Conservation (phyloP, 1,139 yeast species). For the Meyerozyma athensensis region DNA sequence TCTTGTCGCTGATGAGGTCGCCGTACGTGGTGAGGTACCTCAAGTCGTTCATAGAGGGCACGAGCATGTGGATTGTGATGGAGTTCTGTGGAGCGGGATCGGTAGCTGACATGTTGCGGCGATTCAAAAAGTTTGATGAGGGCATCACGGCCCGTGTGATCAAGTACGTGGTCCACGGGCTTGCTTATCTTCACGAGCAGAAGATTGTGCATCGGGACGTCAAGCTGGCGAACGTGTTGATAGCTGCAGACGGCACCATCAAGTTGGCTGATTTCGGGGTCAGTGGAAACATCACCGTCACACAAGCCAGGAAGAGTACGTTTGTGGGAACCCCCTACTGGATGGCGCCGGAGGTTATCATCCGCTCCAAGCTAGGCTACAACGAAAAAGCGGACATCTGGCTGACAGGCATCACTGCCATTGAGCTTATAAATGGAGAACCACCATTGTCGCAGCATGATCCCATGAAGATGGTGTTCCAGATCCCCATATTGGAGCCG, state of each 20-base stretch:
- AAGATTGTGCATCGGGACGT: constrained; percentile 80
- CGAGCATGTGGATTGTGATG: constrained; percentile 83
- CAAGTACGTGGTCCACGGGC: constrained; percentile 57
- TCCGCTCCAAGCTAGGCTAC: constrained; percentile 48
- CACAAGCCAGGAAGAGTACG: constrained; percentile 56
- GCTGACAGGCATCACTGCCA: constrained; percentile 82
- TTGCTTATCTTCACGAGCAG: constrained; percentile 67
- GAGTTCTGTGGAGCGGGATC: constrained; percentile 93
- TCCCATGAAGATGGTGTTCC: constrained; percentile 70
- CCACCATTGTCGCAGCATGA: constrained; percentile 70
- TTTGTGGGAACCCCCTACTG: constrained; percentile 90
- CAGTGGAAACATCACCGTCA: constrained; percentile 69
- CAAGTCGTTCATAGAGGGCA: constrained; percentile 58
- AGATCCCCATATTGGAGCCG: constrained; percentile 65
- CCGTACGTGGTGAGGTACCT: constrained; percentile 60
- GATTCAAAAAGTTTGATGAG: constrained; percentile 47
- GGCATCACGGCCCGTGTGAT: constrained; percentile 54
- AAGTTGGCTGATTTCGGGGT: constrained; percentile 88
- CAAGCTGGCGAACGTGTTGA: constrained; percentile 74
- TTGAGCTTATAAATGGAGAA: constrained; percentile 66
- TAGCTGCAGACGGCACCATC: constrained; percentile 58
- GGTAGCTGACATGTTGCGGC: constrained; percentile 57
- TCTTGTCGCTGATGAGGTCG: constrained; percentile 62
- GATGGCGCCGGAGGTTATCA: constrained; percentile 90
- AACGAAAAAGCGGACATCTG: constrained; percentile 82